phyloP scores from a whole-genome alignment of 495 filamentous ascomycete species.

The Amphirosellinia nigrospora region DNA sequence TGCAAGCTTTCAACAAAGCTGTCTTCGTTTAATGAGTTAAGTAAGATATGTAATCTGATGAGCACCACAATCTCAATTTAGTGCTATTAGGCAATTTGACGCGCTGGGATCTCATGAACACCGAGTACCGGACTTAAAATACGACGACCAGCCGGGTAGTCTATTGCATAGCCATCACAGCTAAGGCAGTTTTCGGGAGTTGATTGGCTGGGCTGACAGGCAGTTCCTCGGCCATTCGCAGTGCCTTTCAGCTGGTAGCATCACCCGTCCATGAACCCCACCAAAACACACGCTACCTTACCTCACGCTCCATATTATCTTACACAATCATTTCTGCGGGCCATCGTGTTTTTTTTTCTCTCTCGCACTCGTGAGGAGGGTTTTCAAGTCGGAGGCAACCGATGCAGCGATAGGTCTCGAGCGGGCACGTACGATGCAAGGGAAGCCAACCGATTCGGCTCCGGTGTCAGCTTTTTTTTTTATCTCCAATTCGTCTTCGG shows the following conservation, averaged over 20 bases:
- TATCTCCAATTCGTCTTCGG: background rate
- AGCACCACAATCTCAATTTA: background rate
- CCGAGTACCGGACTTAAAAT: too few relatives aligned
- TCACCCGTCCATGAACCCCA: constrained; percentile 17
- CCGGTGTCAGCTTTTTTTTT: background rate
- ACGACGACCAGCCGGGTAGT: background rate
- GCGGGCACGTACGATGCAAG: background rate
- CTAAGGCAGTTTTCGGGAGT: background rate
- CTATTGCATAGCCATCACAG: background rate
- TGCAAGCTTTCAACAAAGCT: background rate
- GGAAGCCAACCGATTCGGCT: background rate
- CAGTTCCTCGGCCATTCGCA: constrained; percentile 19
- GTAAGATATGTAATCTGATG: too few relatives aligned
- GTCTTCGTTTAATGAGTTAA: constrained; percentile 5
- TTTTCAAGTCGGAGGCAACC: constrained; percentile 18
- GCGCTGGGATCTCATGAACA: background rate
- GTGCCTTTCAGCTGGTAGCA: constrained; percentile 17
- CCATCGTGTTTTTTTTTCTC: background rate
- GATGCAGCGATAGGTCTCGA: constrained; percentile 6
- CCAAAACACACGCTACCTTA: background rate
- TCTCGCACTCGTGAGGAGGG: background rate
- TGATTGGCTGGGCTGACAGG: constrained; percentile 19
- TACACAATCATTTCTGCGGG: constrained; percentile 7
- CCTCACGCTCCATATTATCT: background rate
- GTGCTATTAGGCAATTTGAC: background rate